Evolutionary conservation across 208 protist genomes (phyloP).

Genomic region (Zelonia costaricensis): DNA sequence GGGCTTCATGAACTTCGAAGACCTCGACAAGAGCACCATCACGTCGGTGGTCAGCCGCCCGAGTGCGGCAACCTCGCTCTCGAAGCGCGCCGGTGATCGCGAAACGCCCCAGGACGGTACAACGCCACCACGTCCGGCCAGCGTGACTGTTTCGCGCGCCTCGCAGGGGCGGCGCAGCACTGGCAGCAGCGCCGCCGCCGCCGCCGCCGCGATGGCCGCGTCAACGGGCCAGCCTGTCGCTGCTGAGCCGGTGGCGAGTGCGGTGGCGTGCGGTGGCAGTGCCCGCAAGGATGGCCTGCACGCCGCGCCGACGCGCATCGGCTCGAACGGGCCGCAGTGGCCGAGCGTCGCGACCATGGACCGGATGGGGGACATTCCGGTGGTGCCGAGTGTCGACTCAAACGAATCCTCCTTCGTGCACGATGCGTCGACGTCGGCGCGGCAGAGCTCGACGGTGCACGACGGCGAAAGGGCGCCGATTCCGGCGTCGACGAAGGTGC

Average conservation of each 20-base stretch:
- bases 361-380: conserved; percentile 6
- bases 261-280: background rate
- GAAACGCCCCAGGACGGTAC: background rate
- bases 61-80: background rate
- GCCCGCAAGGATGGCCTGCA: conserved; percentile 1
- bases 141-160: too few relatives aligned
- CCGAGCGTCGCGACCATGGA: conserved; percentile 17
- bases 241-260: background rate
- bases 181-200: too few relatives aligned
- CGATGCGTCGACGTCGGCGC: conserved; percentile 22
- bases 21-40: conserved; percentile 8
- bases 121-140: background rate
- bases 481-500: conserved; percentile 59
- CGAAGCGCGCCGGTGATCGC: background rate
- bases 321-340: conserved; percentile 22
- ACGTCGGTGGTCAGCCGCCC: conserved; percentile 3
- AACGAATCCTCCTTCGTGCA: conserved; percentile 24
- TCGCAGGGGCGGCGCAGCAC: too few relatives aligned
- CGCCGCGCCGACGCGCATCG: conserved; percentile 14
- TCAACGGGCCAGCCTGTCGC: too few relatives aligned
- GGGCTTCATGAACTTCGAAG: conserved; percentile 40
- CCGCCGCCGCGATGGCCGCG: too few relatives aligned
- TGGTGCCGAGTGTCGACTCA: conserved; percentile 12
- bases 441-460: conserved; percentile 16
- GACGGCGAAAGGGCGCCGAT: conserved; percentile 17